Evolutionary conservation across 495 filamentous ascomycete genomes (phyloP).

Genomic region (Aspergillus egyptiacus): DNA sequence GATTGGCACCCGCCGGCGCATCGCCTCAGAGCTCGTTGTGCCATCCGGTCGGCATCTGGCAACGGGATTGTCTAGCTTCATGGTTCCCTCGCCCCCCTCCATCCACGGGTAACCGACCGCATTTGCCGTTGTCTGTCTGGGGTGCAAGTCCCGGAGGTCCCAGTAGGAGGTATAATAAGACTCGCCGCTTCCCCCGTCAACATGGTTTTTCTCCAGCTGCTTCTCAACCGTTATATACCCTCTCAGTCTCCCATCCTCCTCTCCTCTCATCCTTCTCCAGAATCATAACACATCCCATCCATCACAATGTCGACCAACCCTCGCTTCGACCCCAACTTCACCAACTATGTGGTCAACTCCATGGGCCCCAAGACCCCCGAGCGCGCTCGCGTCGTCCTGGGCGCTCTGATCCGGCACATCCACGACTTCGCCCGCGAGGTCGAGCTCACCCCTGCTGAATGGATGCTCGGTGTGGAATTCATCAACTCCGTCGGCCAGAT

Average conservation of each 20-base stretch:
- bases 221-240: constrained; percentile 11
- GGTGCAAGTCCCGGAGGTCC: too few relatives aligned
- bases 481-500: constrained; percentile 49
- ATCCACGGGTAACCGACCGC: not conserved
- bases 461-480: constrained; percentile 70
- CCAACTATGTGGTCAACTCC: constrained; percentile 63
- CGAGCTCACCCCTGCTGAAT: constrained; percentile 73
- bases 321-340: constrained; percentile 71
- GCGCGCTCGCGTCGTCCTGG: constrained; percentile 60
- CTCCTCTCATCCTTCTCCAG: not conserved
- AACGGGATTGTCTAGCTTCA: constrained; percentile 10
- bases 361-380: constrained; percentile 69
- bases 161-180: too few relatives aligned
- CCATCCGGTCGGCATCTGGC: constrained; percentile 23
- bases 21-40: too few relatives aligned
- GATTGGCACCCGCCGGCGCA: not conserved
- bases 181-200: too few relatives aligned
- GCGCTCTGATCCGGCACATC: constrained; percentile 64
- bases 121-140: too few relatives aligned
- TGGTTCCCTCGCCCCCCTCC: too few relatives aligned
- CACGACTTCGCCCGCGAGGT: constrained; percentile 82
- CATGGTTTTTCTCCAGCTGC: too few relatives aligned
- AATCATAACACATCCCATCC: not conserved
- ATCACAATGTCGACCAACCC: constrained; percentile 28
- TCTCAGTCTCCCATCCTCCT: constrained; percentile 6